Evolutionary conservation across 2,329 filamentous ascomycete genomes (phyloP).

Genomic region (Ophiostoma himal-ulmi): DNA sequence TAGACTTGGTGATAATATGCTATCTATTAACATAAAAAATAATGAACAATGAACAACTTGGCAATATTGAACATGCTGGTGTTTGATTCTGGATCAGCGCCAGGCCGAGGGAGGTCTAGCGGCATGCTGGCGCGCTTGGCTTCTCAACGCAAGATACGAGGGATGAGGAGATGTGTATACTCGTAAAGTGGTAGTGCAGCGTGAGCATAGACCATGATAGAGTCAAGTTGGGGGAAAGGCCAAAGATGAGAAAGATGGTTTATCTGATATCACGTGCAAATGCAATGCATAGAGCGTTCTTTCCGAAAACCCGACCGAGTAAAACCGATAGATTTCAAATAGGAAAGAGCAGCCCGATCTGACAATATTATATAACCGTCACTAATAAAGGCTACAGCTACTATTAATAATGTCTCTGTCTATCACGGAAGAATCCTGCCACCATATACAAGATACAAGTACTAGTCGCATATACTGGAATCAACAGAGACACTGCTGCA

Average conservation of each 20-base stretch:
- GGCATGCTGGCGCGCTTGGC: conserved; percentile 19
- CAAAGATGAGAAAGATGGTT: neutral
- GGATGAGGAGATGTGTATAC: neutral
- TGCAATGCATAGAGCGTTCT: neutral
- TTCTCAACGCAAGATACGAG: conserved; percentile 7
- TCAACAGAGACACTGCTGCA: neutral
- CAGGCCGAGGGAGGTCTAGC: conserved; percentile 20
- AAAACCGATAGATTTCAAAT: neutral
- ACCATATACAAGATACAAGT: neutral
- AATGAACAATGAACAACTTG: too few species aligned
- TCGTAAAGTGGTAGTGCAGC: neutral
- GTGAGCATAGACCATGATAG: neutral
- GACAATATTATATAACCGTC: neutral
- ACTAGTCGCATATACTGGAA: neutral
- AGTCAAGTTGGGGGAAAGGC: neutral
- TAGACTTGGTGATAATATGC: neutral
- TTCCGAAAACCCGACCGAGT: neutral
- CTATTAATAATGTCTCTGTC: neutral
- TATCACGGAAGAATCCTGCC: neutral
- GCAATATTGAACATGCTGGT: neutral
- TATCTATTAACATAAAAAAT: neutral
- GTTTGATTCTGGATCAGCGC: conserved; percentile 22
- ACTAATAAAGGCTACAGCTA: neutral
- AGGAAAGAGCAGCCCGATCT: neutral
- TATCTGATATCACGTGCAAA: neutral